A percentile compares a stretch with the other conserved stretches of the same genome.
Conservation (phyloP, 75 land plant species). For the Pinus albicaulis region DNA sequence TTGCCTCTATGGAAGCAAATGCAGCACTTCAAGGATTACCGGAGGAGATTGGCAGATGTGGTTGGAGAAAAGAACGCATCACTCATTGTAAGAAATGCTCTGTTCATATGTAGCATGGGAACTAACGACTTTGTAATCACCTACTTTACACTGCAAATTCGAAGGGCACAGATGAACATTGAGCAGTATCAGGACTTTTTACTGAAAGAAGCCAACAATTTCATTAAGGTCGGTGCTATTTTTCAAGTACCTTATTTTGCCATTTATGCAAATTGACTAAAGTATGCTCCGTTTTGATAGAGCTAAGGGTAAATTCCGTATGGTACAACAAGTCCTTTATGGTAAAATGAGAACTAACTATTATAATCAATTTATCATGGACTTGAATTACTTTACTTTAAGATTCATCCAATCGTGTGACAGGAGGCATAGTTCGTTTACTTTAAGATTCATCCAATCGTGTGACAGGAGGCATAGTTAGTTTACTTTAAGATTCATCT, state of each 20-base stretch:
- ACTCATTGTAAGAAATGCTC: conserved; percentile 23
- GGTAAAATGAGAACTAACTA: no score
- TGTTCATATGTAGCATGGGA: conserved; percentile 60
- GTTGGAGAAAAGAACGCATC: conserved; percentile 42
- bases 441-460: no score
- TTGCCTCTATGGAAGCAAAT: conserved; percentile 55
- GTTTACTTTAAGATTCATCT: no score
- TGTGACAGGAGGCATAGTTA: no score
- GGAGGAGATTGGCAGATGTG: conserved; percentile 20
- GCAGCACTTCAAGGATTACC: conserved; percentile 59
- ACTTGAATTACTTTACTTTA: no score
- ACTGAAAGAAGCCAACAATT: conserved; percentile 15
- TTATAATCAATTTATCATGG: no score
- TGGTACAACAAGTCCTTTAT: no score
- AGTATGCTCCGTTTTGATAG: no score
- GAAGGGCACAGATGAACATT: conserved; percentile 10
- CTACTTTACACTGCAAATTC: conserved; percentile 5
- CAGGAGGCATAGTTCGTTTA: no score
- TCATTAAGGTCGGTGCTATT: conserved; percentile 8
- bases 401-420: no score
- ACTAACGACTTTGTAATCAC: conserved; percentile 68
- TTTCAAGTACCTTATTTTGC: no score
- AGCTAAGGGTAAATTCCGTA: no score
- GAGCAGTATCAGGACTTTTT: conserved; percentile 46
- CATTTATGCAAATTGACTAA: neutral